A percentile compares a stretch with the other conserved stretches of the same genome.
Evolutionary conservation across 371 early-diverging fungal species (phyloP).

Genomic region (Actinomortierella ambigua): DNA sequence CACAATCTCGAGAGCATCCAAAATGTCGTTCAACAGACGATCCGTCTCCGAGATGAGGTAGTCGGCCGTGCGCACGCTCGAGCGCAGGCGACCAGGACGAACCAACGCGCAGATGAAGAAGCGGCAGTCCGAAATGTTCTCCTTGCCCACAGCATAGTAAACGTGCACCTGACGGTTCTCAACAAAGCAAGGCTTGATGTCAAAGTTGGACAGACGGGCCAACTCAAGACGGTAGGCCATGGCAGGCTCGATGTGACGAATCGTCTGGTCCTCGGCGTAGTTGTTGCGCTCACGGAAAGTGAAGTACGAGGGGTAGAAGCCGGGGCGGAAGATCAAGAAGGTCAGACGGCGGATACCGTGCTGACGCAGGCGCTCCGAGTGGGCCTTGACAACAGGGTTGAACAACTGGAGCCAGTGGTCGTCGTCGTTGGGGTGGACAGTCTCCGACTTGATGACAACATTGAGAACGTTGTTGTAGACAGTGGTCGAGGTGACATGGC

Average conservation of each 20-base stretch:
- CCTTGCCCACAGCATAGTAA: slow-evolving; percentile 94
- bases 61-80: slow-evolving; percentile 85
- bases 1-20: slow-evolving; percentile 94
- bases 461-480: slow-evolving; percentile 48
- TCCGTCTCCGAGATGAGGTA: slow-evolving; percentile 94
- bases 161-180: slow-evolving; percentile 95
- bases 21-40: slow-evolving; percentile 88
- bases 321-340: slow-evolving; percentile 82
- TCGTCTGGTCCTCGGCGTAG: slow-evolving; percentile 90
- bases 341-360: slow-evolving; percentile 90
- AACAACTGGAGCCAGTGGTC: slow-evolving; percentile 69
- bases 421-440: slow-evolving; percentile 66
- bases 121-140: slow-evolving; percentile 91
- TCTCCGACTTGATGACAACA: slow-evolving; percentile 86
- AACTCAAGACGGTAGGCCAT: slow-evolving; percentile 97
- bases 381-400: slow-evolving; percentile 57
- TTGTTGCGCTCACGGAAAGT: slow-evolving; percentile 92
- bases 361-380: slow-evolving; percentile 68
- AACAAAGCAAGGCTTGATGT: slow-evolving; percentile 91
- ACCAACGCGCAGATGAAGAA: slow-evolving; percentile 98
- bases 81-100: slow-evolving; percentile 86
- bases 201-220: slow-evolving; percentile 91
- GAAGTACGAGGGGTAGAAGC: slow-evolving; percentile 90
- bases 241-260: slow-evolving; percentile 97
- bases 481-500: slow-evolving; percentile 19